These are phyloP conservation scores for Xylariaceae sp. DNA, from an alignment of 2,329 filamentous ascomycete species.

Conservation along the genomic window DNA sequence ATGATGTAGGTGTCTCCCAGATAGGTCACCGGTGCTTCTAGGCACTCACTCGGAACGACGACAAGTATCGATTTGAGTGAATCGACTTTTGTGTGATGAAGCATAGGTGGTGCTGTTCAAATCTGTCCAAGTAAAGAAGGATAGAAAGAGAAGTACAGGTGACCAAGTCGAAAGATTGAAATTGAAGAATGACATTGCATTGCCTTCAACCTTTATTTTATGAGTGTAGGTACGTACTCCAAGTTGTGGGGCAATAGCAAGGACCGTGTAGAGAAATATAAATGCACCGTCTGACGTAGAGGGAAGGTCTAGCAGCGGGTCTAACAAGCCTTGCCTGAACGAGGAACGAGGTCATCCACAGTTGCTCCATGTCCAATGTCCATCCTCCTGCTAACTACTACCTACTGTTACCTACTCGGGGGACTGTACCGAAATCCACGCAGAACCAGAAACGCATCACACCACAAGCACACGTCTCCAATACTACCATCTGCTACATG, in stretches of 20 bases:
- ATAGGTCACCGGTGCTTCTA: no score
- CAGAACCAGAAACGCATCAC: constrained; percentile 24
- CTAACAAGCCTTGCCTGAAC: constrained; percentile 31
- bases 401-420: not conserved
- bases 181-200: no score
- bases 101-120: no score
- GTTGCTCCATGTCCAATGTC: constrained; percentile 28
- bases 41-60: no score
- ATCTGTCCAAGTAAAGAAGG: no score
- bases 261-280: constrained; percentile 4
- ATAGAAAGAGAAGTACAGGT: no score
- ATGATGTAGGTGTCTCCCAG: constrained; percentile 21
- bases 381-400: constrained; percentile 25
- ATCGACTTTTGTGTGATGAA: no score
- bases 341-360: constrained; percentile 29
- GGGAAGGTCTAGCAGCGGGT: constrained; percentile 26
- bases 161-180: no score
- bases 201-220: no score
- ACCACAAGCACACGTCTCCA: constrained; percentile 28
- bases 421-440: constrained; percentile 29
- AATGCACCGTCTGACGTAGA: constrained; percentile 34
- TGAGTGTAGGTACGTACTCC: no score
- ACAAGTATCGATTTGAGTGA: no score
- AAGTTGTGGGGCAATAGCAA: no score
- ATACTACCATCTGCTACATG: constrained; percentile 12